Percentiles rank a stretch among this genome's conserved stretches.
These are phyloP conservation scores for Leptographium radiaticola DNA, from an alignment of 2,329 filamentous ascomycete genomes.

Conservation along the genomic window DNA sequence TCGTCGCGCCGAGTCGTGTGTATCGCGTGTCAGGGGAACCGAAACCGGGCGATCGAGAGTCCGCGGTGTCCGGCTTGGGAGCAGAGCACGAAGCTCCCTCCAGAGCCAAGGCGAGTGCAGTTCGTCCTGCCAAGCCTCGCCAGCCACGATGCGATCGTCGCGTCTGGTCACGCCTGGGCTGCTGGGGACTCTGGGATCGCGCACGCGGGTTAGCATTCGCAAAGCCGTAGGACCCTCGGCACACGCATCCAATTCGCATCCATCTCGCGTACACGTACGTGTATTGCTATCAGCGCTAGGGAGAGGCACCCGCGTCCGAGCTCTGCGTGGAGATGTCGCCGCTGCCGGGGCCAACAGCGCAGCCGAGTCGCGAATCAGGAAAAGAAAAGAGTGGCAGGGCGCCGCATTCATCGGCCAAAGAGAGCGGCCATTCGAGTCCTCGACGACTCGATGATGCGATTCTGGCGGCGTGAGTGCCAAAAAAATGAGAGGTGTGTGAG, in stretches of 20 bases:
- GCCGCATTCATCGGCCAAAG: not conserved
- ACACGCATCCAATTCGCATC: no score
- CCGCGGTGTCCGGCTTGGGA: conserved; percentile 7
- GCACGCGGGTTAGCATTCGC: not conserved
- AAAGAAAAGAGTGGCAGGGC: not conserved
- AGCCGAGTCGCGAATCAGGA: not conserved
- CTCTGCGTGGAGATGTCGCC: not conserved
- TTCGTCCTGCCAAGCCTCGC: not conserved
- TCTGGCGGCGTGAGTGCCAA: not conserved
- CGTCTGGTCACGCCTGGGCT: not conserved
- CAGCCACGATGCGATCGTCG: not conserved
- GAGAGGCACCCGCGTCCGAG: not conserved
- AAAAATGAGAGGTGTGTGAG: not conserved
- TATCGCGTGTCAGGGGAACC: not conserved
- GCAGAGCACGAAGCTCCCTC: conserved; percentile 16
- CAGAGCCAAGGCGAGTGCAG: conserved; percentile 8
- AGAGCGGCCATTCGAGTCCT: not conserved
- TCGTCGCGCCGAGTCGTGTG: not conserved
- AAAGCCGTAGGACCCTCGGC: no score
- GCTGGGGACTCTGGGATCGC: not conserved
- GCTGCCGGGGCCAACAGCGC: not conserved
- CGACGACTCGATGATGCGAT: not conserved
- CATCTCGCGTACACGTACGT: no score
- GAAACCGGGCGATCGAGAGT: not conserved
- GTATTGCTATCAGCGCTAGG: no score